Base-by-base conservation (phyloP, 345 rosid species). In the Nephelium lappaceum region DNA sequence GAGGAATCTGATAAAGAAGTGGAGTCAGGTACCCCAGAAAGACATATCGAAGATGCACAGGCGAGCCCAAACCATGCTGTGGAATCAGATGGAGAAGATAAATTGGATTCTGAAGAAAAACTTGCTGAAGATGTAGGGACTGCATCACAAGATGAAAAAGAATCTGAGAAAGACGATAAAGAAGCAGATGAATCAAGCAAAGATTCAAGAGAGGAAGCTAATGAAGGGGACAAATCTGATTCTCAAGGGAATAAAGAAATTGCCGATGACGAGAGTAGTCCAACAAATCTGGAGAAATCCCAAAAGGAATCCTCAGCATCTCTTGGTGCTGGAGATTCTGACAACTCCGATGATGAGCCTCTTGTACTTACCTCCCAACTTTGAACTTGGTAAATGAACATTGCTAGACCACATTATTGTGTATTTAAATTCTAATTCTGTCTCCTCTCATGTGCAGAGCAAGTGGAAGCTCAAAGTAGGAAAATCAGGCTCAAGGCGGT, bases 311-410 rank as follows among this genome's bases (percentile, higher is more conserved):
- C 86, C 53, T 43, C 75, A 41, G 39, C 57, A 43, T 71, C 84
- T 55, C 75, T 62, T 8, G 75, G 61, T 68, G 85, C 58, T 14
- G 88, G 73, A 67, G 88, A 83, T 80, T 81, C 87, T 39, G 95
- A 91, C 82, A 68, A 85, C 73, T 90, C 97, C 3, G 99, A 96
- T 55, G 91, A 93, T 77, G 99, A 94, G 88, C 95, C 98, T 74
- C 97, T 96, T 79, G 99, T 96, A 95, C 81, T 15, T 79, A 57
- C 78, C 65, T 73, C 72, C 68, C 45, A 39, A 18, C 82, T 18
- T 74, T 72, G 25, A 78, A 21, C 77, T 72, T 77, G 53, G 49
- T 62, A 36, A 47, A 49, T 58, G 24, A 23, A 42, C 36, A 21
- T 12, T 68, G 23, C 15, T 63, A 3, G 10, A 71, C 19, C 19